These are phyloP conservation scores for Aureobasidium sp. DNA, from an alignment of 2,329 filamentous ascomycete species.

Conservation along the genomic window DNA sequence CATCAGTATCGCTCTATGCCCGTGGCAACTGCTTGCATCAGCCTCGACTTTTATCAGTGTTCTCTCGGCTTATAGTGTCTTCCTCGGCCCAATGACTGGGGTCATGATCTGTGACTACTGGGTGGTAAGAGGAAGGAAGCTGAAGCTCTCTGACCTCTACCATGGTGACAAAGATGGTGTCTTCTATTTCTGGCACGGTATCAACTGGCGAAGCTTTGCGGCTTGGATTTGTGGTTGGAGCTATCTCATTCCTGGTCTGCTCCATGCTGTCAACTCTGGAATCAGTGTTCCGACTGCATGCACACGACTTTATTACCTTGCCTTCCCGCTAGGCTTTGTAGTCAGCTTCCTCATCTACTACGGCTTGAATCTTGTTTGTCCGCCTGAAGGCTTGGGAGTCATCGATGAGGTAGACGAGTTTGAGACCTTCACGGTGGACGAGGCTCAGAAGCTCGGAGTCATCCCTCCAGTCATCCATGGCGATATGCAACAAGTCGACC, in stretches of 20 bases:
- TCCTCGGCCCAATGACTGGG: constrained; percentile 40
- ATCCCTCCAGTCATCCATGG: not conserved
- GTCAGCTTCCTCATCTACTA: not conserved
- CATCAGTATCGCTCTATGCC: constrained; percentile 41
- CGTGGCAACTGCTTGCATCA: constrained; percentile 46
- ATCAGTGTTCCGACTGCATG: not conserved
- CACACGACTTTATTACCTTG: not conserved
- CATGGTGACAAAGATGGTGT: constrained; percentile 29
- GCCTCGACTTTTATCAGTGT: constrained; percentile 44
- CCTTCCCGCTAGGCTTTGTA: not conserved
- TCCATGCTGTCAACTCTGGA: not conserved
- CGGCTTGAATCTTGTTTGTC: not conserved
- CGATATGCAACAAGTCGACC: not conserved
- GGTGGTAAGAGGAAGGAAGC: constrained; percentile 32
- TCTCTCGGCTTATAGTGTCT: constrained; percentile 40
- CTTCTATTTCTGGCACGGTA: constrained; percentile 39
- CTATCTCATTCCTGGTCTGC: not conserved
- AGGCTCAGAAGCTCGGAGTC: not conserved
- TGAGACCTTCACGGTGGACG: not conserved
- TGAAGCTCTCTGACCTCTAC: constrained; percentile 42
- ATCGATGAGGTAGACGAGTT: not conserved
- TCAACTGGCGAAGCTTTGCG: constrained; percentile 40
- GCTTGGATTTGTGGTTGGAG: constrained; percentile 34
- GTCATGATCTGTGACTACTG: constrained; percentile 43
- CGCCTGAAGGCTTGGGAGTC: not conserved